Percentiles rank a stretch among this genome's conserved stretches.
phyloP scores from a whole-genome alignment of 1,284 basidiomycete genomes.

The Ceratorhiza oryzae-sativae region DNA sequence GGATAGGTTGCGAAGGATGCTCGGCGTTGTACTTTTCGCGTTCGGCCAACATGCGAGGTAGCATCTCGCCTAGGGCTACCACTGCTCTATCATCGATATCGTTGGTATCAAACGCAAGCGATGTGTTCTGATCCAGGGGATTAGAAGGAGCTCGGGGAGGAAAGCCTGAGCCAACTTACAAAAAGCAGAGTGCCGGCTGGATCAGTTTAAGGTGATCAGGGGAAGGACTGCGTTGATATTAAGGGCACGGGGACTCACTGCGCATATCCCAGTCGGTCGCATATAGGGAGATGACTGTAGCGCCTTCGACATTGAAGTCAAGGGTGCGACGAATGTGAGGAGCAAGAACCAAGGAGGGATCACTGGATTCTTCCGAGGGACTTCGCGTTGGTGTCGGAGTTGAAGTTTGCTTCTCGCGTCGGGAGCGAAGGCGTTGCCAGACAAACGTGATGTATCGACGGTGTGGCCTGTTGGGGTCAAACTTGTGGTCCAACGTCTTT shows the following conservation, averaged over 20 bases:
- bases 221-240: constrained; percentile 6
- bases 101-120: constrained; percentile 41
- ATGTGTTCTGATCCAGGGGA: constrained; percentile 38
- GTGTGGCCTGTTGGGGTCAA: constrained; percentile 20
- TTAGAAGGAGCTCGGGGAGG: constrained; percentile 7
- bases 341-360: constrained; percentile 33
- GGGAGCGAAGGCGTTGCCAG: constrained; percentile 35
- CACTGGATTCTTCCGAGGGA: constrained; percentile 30
- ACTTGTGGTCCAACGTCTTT: constrained; percentile 29
- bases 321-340: constrained; percentile 29
- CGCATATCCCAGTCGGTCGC: constrained; percentile 43
- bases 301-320: constrained; percentile 34
- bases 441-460: constrained; percentile 31
- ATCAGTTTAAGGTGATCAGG: constrained; percentile 8
- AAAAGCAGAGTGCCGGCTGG: constrained; percentile 33
- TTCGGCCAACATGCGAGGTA: constrained; percentile 37
- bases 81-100: constrained; percentile 42
- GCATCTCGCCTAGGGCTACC: constrained; percentile 40
- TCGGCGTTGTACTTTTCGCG: constrained; percentile 35
- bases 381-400: constrained; percentile 38
- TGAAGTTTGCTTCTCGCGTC: constrained; percentile 34
- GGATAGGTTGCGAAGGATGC: constrained; percentile 34
- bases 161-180: constrained; percentile 1
- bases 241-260: constrained; percentile 34
- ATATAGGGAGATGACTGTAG: constrained; percentile 40